These are phyloP conservation scores for Erythrophleum fordii DNA, from an alignment of 306 rosid genomes.

Conservation along the genomic window DNA sequence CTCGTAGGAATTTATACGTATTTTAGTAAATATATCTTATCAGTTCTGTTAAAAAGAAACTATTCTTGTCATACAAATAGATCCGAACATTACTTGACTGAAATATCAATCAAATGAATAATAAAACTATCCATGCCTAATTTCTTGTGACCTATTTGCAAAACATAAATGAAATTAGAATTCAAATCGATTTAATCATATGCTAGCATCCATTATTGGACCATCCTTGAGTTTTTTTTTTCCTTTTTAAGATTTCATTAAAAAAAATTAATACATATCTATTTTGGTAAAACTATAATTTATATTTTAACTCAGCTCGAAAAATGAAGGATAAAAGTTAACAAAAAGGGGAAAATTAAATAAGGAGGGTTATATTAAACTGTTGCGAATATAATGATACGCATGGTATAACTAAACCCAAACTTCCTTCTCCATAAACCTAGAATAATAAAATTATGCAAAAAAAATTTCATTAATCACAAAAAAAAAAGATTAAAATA, in stretches of 20 bases:
- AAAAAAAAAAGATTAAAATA: background rate
- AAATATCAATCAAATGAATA: too few relatives aligned
- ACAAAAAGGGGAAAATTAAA: background rate
- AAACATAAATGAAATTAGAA: too few relatives aligned
- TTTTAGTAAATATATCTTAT: too few relatives aligned
- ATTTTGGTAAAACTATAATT: constrained; percentile 21
- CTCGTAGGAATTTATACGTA: background rate
- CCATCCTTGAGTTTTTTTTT: background rate
- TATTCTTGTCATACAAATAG: too few relatives aligned
- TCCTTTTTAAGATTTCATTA: background rate
- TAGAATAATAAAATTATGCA: constrained; percentile 2
- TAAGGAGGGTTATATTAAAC: background rate
- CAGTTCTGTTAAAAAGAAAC: too few relatives aligned
- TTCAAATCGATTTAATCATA: too few relatives aligned
- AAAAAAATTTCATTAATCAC: constrained; percentile 24
- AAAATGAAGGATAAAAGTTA: background rate
- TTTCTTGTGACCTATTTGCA: too few relatives aligned
- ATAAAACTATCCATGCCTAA: too few relatives aligned
- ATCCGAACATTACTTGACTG: too few relatives aligned
- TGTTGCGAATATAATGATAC: constrained; percentile 17
- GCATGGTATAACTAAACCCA: constrained; percentile 34
- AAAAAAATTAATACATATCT: background rate
- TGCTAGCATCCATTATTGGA: background rate
- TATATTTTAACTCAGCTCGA: background rate
- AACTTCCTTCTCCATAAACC: constrained; percentile 37